Evolutionary conservation across 2,329 filamentous ascomycete species (phyloP), one percentile per base, ranked within the genome.

Genomic region (Verticillium zaregamsianum): DNA sequence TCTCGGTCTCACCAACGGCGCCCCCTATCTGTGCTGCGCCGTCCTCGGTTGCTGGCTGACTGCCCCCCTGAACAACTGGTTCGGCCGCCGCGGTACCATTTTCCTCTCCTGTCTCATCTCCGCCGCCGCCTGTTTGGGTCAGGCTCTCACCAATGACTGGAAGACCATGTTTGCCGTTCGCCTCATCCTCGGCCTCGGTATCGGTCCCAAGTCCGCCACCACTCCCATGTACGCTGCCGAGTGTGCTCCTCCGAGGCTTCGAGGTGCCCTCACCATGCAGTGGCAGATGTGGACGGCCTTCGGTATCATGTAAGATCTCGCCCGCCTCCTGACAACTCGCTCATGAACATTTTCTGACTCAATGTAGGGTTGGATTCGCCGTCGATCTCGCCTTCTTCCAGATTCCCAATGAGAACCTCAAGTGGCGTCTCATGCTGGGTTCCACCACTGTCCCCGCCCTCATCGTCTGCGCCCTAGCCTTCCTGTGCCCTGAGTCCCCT

Each of bases 21-120:
- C 82, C 0, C 85, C 85, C 0, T 88, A 89, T 66, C 80, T 91
- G 25, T 86, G 86, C 74, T 91, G 86, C 66, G 87, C 88, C 3
- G 74, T 91, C 54, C 72, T 89, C 57, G 88, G 89, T 23, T 92
- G 89, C 73, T 92, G 90, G 90, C 77, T 89, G 56, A 91, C 88
- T 0, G 86, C 88, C 40, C 90, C 90, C 1, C 82, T 92, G 73
- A 92, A 92, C 74, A 84, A 86, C 61, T 77, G 70, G 63, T 88
- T 92, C 64, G 90, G 90, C 14, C 85, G 90, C 57, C 82, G 89
- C 2, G 89, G 90, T 14, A 91, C 88, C 2, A 87, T 91, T 57
- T 90, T 90, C 70, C 77, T 90, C 39, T 85, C 87, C 7, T 90
- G 89, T 66, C 74, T 84, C 33, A 80, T 91, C 66, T 87, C 87